Evolutionary conservation across 495 filamentous ascomycete genomes (phyloP).

Genomic region (Trichoderma asperelloides): DNA sequence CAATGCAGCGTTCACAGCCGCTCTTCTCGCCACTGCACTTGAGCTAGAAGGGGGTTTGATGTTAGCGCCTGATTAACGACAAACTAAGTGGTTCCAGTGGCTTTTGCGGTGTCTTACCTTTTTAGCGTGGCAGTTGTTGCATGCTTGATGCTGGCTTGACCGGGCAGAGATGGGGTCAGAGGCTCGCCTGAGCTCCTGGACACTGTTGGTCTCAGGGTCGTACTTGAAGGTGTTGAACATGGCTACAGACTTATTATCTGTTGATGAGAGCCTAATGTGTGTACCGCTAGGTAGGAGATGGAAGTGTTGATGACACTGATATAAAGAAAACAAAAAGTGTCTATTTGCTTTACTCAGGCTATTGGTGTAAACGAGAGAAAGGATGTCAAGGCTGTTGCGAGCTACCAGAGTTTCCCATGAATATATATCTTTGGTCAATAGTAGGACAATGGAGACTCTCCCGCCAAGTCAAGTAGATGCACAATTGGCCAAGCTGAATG

Average conservation of each 20-base stretch:
- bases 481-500: background rate
- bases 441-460: no score
- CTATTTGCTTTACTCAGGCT: background rate
- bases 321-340: background rate
- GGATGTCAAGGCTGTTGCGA: background rate
- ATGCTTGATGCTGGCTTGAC: slow-evolving; percentile 16
- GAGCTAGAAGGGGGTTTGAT: slow-evolving; percentile 7
- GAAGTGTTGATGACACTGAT: background rate
- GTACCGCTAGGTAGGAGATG: background rate
- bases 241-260: background rate
- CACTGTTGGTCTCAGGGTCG: slow-evolving; percentile 14
- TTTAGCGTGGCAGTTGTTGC: slow-evolving; percentile 17
- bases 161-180: slow-evolving; percentile 17
- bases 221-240: slow-evolving; percentile 18
- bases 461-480: background rate
- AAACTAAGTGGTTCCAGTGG: background rate
- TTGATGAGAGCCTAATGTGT: background rate
- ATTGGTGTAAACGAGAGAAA: background rate
- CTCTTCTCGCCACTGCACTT: slow-evolving; percentile 17
- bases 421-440: background rate
- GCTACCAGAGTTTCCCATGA: background rate
- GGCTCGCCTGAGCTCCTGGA: slow-evolving; percentile 14
- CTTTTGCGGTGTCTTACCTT: slow-evolving; percentile 11
- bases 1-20: slow-evolving; percentile 15
- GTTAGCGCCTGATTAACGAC: background rate